Conservation (phyloP, 116 monocot species). For the Iris pallida region DNA sequence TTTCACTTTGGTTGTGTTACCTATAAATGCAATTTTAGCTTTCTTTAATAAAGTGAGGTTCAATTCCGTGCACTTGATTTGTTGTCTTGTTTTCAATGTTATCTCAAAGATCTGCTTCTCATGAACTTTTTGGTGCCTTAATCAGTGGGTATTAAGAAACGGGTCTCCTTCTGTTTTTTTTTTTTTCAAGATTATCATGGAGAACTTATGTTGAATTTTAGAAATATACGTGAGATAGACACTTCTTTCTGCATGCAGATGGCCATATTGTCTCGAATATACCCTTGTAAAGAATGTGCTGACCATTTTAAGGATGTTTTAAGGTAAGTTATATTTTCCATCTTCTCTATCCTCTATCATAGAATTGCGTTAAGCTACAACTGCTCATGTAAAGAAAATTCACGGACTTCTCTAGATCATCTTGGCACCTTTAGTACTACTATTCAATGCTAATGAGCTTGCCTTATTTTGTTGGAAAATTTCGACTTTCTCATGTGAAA, state of each 20-base stretch:
- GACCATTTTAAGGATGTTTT: constrained; percentile 83
- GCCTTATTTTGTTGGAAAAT: no score
- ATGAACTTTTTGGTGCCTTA: not conserved
- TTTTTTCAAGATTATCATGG: not conserved
- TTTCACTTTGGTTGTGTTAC: not conserved
- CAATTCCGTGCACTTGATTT: not conserved
- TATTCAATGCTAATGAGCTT: no score
- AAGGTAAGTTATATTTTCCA: constrained; percentile 44
- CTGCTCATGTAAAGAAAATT: no score
- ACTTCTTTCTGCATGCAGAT: constrained; percentile 44
- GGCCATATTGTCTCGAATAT: constrained; percentile 77
- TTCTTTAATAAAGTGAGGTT: not conserved
- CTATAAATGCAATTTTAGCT: not conserved
- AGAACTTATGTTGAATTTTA: not conserved
- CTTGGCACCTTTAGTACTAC: no score
- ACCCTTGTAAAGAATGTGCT: constrained; percentile 90
- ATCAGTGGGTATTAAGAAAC: not conserved
- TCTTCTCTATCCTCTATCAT: not conserved
- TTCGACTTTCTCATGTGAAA: no score
- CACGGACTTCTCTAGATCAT: no score
- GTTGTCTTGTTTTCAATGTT: not conserved
- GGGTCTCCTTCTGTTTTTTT: not conserved
- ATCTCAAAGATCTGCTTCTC: not conserved
- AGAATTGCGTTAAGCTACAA: no score
- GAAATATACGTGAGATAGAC: not conserved